A percentile compares a stretch with the other conserved stretches of the same genome.
phyloP scores from a whole-genome alignment of 768 basidiomycete species.

The Tylopilus plumbeoviolaceoides region DNA sequence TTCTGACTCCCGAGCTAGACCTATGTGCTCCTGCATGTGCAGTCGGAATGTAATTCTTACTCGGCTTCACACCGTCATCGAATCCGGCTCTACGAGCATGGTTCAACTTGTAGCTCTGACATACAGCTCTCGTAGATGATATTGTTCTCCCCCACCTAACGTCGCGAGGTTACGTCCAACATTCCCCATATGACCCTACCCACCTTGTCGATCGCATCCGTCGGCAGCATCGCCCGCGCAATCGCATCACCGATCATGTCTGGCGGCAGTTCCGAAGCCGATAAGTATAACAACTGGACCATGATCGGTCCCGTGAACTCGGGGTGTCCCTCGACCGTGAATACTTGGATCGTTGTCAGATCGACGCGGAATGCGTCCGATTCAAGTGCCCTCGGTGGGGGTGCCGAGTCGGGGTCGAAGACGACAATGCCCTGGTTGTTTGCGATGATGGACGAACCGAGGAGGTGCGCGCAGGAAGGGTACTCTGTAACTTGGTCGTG shows the following conservation, averaged over 20 bases:
- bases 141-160: background rate
- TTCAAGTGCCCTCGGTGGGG: background rate
- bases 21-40: too few species aligned
- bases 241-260: background rate
- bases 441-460: background rate
- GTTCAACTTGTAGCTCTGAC: too few species aligned
- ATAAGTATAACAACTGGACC: background rate
- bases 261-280: background rate
- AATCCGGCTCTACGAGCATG: too few species aligned
- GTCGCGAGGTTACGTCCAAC: background rate
- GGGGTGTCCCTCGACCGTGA: background rate
- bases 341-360: background rate
- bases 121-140: too few species aligned
- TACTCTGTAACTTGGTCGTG: background rate
- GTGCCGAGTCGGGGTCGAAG: background rate
- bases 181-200: background rate
- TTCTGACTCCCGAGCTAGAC: too few species aligned
- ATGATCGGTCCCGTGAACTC: background rate
- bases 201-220: background rate
- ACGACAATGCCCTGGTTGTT: background rate
- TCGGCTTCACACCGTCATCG: too few species aligned
- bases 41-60: too few species aligned
- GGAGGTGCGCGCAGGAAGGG: background rate
- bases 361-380: background rate
- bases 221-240: background rate